These are phyloP conservation scores for Penicillium crystallinum DNA, from an alignment of 495 filamentous ascomycete species.

Conservation along the genomic window DNA sequence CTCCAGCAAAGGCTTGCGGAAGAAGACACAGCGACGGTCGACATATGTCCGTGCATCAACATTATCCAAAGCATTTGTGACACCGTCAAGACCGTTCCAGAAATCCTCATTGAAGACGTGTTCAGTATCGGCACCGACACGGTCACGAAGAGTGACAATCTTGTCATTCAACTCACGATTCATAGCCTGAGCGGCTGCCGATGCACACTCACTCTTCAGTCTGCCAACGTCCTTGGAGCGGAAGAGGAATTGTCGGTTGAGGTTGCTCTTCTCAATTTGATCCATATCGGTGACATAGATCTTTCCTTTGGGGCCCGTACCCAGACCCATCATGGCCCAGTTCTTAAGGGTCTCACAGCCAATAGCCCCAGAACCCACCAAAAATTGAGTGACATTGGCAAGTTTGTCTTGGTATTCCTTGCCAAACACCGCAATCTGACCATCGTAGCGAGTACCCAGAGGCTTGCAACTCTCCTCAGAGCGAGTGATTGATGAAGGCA, in stretches of 20 bases:
- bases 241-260: slow-evolving; percentile 98
- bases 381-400: slow-evolving; percentile 80
- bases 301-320: slow-evolving; percentile 78
- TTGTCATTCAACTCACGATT: slow-evolving; percentile 87
- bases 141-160: slow-evolving; percentile 78
- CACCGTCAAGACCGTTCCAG: slow-evolving; percentile 84
- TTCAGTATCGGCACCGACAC: slow-evolving; percentile 89
- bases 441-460: slow-evolving; percentile 79
- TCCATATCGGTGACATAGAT: slow-evolving; percentile 97
- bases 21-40: slow-evolving; percentile 96
- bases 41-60: slow-evolving; percentile 97
- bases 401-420: slow-evolving; percentile 92
- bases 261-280: slow-evolving; percentile 97
- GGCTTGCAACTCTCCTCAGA: slow-evolving; percentile 87
- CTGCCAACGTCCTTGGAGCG: slow-evolving; percentile 89
- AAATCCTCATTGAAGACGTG: slow-evolving; percentile 93
- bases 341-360: slow-evolving; percentile 99
- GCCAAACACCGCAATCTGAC: slow-evolving; percentile 95
- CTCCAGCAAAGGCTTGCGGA: slow-evolving; percentile 93
- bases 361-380: slow-evolving; percentile 96
- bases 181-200: slow-evolving; percentile 84
- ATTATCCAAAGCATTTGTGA: slow-evolving; percentile 97
- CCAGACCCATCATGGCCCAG: slow-evolving; percentile 98
- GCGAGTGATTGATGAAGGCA: slow-evolving; percentile 66
- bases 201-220: slow-evolving; percentile 95